phyloP scores from a whole-genome alignment of 352 stramenopile genomes.

The Phytophthora gonapodyides region DNA sequence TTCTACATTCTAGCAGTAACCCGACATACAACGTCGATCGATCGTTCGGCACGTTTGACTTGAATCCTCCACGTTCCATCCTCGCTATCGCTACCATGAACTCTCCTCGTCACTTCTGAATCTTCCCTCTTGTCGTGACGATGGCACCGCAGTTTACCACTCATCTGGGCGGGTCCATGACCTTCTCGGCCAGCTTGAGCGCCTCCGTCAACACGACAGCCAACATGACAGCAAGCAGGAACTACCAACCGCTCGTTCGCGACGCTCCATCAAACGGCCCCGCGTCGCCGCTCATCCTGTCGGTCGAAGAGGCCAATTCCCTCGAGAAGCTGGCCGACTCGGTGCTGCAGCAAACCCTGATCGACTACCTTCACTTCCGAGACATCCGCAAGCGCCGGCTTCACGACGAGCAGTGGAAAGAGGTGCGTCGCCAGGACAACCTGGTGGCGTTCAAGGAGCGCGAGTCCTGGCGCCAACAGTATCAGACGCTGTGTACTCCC shows the following conservation, averaged over 20 bases:
- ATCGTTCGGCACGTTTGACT: constrained; percentile 5
- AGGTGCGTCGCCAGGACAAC: constrained; percentile 39
- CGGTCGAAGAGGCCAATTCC: constrained; percentile 26
- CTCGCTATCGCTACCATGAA: background rate
- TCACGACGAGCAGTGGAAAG: constrained; percentile 45
- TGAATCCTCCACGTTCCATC: background rate
- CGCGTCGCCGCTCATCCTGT: constrained; percentile 28
- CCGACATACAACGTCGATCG: background rate
- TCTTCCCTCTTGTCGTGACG: background rate
- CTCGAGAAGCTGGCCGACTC: constrained; percentile 35
- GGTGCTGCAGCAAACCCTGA: constrained; percentile 36
- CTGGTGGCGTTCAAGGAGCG: constrained; percentile 50
- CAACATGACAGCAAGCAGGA: constrained; percentile 24
- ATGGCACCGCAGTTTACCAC: constrained; percentile 31
- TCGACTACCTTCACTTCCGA: constrained; percentile 40
- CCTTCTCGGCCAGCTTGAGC: constrained; percentile 34
- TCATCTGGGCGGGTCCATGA: constrained; percentile 32
- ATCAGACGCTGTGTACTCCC: constrained; percentile 26
- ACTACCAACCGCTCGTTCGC: constrained; percentile 14
- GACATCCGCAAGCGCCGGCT: constrained; percentile 36
- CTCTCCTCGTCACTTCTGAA: constrained; percentile 11
- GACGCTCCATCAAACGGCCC: constrained; percentile 6
- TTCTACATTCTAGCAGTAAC: constrained; percentile 4
- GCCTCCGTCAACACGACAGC: constrained; percentile 12
- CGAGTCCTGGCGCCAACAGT: constrained; percentile 31